Evolutionary conservation across 495 filamentous ascomycete genomes (phyloP), one percentile per base, ranked within the genome.

Genomic region (Penicillium longicatenatum): DNA sequence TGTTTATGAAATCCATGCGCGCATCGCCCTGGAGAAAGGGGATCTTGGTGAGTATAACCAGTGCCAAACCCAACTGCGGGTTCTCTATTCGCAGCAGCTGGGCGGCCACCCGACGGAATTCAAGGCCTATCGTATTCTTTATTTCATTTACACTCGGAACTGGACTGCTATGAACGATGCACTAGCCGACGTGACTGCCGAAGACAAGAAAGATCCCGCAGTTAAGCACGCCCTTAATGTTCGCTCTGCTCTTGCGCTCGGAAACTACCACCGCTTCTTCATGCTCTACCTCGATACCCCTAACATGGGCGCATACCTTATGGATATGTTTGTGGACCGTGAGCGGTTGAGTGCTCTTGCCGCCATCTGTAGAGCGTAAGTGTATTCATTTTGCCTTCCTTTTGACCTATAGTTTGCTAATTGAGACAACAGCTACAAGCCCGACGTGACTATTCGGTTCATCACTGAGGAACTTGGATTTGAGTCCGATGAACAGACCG

Each of bases 31-130:
- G 70, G 94, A 99, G 81, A 97, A 95, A 84, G 92, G 89, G 71
- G 94, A 99, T 82, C 83, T 97, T 79, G 93, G 94, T 99, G 94
- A 99, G 94, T 99, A 98, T 92, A 99, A 99, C 81, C 94, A 99
- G 84, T 99, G 94, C 74, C 95, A 98, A 80, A 97, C 94, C 58
- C 94, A 98, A 78, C 84, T 99, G 67, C 89, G 90, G 68, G 90
- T 88, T 55, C 80, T 99, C 63, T 97, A 99, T 72, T 81, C 82
- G 70, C 84, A 89, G 75, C 87, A 89, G 60, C 79, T 96, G 59
- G 90, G 89, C 68, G 95, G 95, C 58, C 90, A 96, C 77, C 84
- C 92, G 54, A 87, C 87, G 70, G 94, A 99, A 74, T 99, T 99
- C 78, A 91, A 93, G 84, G 95, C 93, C 57, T 99, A 99, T 86